Conservation (phyloP, 148 eudicot genomes). For the Dysphania ambrosioides region DNA sequence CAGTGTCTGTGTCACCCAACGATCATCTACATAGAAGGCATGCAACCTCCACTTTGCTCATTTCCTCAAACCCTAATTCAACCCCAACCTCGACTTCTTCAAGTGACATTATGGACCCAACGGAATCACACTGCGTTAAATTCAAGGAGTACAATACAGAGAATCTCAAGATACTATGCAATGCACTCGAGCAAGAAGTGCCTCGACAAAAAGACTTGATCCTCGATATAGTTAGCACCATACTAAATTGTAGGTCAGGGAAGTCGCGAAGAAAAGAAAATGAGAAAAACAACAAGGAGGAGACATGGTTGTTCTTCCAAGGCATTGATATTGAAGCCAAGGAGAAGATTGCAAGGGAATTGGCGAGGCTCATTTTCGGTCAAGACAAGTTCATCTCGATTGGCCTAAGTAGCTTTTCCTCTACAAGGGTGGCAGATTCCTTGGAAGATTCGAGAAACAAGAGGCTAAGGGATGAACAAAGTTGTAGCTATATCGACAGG, state of each 20-base stretch:
- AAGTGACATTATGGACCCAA: constrained; percentile 52
- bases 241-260: constrained; percentile 64
- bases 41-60: constrained; percentile 17
- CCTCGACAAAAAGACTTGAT: constrained; percentile 62
- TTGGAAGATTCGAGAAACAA: constrained; percentile 55
- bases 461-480: constrained; percentile 63
- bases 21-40: constrained; percentile 14
- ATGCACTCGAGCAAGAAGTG: constrained; percentile 65
- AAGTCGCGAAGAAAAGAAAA: constrained; percentile 41
- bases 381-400: constrained; percentile 46
- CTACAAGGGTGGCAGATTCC: constrained; percentile 36
- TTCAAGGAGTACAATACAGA: constrained; percentile 63
- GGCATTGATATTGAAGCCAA: constrained; percentile 62
- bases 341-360: constrained; percentile 64
- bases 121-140: constrained; percentile 25
- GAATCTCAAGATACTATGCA: constrained; percentile 52
- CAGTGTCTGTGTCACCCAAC: constrained; percentile 32
- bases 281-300: constrained; percentile 43
- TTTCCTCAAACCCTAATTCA: constrained; percentile 45
- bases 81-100: constrained; percentile 52
- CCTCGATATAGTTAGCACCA: constrained; percentile 56
- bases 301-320: constrained; percentile 80
- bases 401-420: constrained; percentile 55
- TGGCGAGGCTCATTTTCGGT: constrained; percentile 69
- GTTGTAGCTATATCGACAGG: constrained; percentile 48